Percentiles rank a stretch among this genome's conserved stretches.
phyloP scores from a whole-genome alignment of 78 protist species.

The Isochrysis galbana region DNA sequence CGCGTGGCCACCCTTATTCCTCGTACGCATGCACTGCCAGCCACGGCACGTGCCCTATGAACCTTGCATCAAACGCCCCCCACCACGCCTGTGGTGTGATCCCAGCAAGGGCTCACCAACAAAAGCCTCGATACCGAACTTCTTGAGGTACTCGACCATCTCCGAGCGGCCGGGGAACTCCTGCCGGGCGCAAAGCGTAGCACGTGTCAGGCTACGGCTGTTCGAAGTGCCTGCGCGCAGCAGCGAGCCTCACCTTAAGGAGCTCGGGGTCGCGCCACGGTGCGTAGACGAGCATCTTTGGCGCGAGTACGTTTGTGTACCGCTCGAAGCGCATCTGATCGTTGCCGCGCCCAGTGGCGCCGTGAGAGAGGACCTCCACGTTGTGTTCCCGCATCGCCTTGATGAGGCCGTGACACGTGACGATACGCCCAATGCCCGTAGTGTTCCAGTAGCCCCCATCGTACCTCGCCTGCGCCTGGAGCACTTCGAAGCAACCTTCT shows the following conservation, averaged over 20 bases:
- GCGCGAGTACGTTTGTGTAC: constrained; percentile 40
- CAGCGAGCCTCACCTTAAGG: constrained; percentile 41
- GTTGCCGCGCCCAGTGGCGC: constrained; percentile 47
- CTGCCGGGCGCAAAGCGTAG: too few relatives aligned
- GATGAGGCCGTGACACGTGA: constrained; percentile 45
- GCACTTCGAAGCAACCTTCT: constrained; percentile 41
- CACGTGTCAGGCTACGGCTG: too few relatives aligned
- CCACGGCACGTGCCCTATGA: too few relatives aligned
- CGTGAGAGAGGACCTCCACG: constrained; percentile 39
- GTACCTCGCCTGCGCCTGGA: constrained; percentile 32
- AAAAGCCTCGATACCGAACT: constrained; percentile 21
- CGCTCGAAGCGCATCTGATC: constrained; percentile 54
- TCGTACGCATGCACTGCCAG: too few relatives aligned
- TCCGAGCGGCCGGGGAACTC: constrained; percentile 47
- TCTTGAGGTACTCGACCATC: constrained; percentile 32
- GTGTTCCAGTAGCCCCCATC: constrained; percentile 60
- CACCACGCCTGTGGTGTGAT: too few relatives aligned
- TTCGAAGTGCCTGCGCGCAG: too few relatives aligned
- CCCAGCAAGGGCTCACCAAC: too few relatives aligned
- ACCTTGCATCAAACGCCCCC: too few relatives aligned
- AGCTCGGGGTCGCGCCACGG: constrained; percentile 52
- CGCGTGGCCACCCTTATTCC: too few relatives aligned
- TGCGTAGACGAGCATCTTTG: constrained; percentile 27
- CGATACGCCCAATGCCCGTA: constrained; percentile 56
- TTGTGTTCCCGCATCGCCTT: constrained; percentile 12